Evolutionary conservation across 495 filamentous ascomycete genomes (phyloP), one percentile per base, ranked within the genome.

Genomic region (Durotheca rogersii): DNA sequence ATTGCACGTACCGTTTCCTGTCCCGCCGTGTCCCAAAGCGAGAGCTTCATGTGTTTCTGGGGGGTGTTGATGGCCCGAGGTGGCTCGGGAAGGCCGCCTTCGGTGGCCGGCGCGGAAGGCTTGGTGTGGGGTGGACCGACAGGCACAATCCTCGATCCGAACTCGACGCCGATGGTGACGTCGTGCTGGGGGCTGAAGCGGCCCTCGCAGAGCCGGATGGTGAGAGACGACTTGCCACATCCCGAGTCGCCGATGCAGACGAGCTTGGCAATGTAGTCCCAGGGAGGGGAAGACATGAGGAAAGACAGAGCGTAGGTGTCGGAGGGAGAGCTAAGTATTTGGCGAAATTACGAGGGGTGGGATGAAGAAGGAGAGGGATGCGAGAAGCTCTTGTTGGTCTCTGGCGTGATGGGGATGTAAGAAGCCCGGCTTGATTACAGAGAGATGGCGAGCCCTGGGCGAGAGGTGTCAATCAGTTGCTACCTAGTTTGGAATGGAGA

Each of bases 181-280:
- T 96, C 90, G 73, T 96, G 93, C 58, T 89, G 81, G 21, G 87
- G 77, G 42, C 86, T 87, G 75, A 97, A 97, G 60, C 92, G 91
- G 45, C 91, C 92, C 79, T 97, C 92, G 73, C 92, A 97, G 54
- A 97, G 86, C 18, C 92, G 89, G 68, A 97, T 89, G 12, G 92
- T 95, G 53, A 96, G 82, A 1, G 73, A 77, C 31, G 86, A 91
- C 75, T 97, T 97, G 52, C 92, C 92, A 61, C 87, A 92, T 56
- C 89, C 93, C 12, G 84, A 89, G 72, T 96, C 93, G 66, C 93
- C 93, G 64, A 98, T 90, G 72, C 89, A 94, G 65, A 96, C 91
- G 62, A 98, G 86, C 73, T 96, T 96, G 68, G 91, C 90, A 65
- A 96, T 96, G 75, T 95, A 96, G 74, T 96, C 89, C 91, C 91